phyloP scores from a whole-genome alignment of 2,329 filamentous ascomycete species.

The Dactylellina parvicollis region DNA sequence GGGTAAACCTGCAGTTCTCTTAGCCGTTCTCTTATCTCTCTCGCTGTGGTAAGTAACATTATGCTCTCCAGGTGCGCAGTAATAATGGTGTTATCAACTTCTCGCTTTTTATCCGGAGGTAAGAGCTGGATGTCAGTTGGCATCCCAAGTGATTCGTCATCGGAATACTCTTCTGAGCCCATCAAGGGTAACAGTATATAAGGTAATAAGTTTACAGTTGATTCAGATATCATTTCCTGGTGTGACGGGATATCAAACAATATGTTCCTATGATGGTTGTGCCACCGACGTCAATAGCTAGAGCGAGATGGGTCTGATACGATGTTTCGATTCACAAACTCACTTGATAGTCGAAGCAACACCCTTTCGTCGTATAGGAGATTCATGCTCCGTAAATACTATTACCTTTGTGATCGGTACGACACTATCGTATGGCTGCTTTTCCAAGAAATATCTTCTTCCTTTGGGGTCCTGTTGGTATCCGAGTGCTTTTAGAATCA shows the following conservation, averaged over 20 bases:
- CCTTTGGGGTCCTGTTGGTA: slow-evolving; percentile 72
- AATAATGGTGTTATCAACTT: slow-evolving; percentile 78
- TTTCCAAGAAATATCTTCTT: slow-evolving; percentile 76
- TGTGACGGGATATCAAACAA: slow-evolving; percentile 84
- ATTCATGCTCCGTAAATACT: slow-evolving; percentile 92
- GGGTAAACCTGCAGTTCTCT: slow-evolving; percentile 85
- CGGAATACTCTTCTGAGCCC: slow-evolving; percentile 85
- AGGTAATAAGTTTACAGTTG: slow-evolving; percentile 81
- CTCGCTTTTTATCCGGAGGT: slow-evolving; percentile 86
- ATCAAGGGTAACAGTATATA: slow-evolving; percentile 90
- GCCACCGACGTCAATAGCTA: slow-evolving; percentile 3
- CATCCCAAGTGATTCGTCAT: slow-evolving; percentile 87
- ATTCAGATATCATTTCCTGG: slow-evolving; percentile 73
- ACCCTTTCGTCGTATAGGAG: slow-evolving; percentile 84
- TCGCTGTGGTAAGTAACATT: slow-evolving; percentile 80
- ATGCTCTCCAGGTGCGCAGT: slow-evolving; percentile 90
- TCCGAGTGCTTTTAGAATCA: not conserved
- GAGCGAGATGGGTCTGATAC: not conserved
- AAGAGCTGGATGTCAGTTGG: slow-evolving; percentile 88
- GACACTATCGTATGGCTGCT: slow-evolving; percentile 79
- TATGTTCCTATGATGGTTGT: slow-evolving; percentile 69
- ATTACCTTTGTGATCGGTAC: slow-evolving; percentile 92
- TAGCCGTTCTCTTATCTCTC: slow-evolving; percentile 77
- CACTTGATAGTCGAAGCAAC: slow-evolving; percentile 91
- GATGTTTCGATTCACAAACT: not conserved